Evolutionary conservation across 1,284 basidiomycete genomes (phyloP).

Genomic region (Fistulinella cinereoalba): DNA sequence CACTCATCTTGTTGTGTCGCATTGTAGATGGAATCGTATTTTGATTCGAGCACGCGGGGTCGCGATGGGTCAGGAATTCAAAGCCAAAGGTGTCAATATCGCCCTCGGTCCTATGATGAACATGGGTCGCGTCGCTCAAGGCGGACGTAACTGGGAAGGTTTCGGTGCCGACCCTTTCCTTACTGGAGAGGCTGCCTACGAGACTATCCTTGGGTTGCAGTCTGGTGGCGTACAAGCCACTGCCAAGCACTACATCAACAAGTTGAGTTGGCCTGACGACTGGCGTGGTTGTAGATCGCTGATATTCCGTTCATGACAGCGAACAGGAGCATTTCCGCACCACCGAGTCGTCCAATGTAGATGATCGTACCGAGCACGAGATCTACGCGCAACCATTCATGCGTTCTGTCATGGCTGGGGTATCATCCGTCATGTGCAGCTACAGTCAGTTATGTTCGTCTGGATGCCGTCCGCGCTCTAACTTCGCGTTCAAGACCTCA

Average conservation of each 20-base stretch:
- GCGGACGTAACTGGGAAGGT: constrained; percentile 73
- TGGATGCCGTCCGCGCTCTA: background rate
- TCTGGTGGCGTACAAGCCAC: constrained; percentile 60
- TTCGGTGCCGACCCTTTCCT: constrained; percentile 69
- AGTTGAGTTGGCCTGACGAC: constrained; percentile 33
- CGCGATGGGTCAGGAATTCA: constrained; percentile 72
- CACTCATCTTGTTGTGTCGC: background rate
- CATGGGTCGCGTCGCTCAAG: constrained; percentile 42
- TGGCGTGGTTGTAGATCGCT: background rate
- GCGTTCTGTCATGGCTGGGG: constrained; percentile 49
- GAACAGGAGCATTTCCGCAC: constrained; percentile 41
- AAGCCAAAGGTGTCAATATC: constrained; percentile 70
- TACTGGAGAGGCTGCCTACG: constrained; percentile 59
- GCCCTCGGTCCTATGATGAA: constrained; percentile 60
- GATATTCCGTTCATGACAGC: constrained; percentile 34
- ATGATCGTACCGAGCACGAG: constrained; percentile 64
- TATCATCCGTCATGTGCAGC: constrained; percentile 71
- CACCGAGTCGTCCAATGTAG: constrained; percentile 49
- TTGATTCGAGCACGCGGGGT: constrained; percentile 60
- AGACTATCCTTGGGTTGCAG: constrained; percentile 62
- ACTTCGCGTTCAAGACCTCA: constrained; percentile 19
- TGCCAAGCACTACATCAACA: constrained; percentile 67
- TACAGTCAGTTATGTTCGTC: constrained; percentile 48
- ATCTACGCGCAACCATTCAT: constrained; percentile 60
- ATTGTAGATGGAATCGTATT: constrained; percentile 33